Evolutionary conservation across 495 filamentous ascomycete species (phyloP), one percentile per base, ranked within the genome.

Genomic region (Aspergillus kassunensis): DNA sequence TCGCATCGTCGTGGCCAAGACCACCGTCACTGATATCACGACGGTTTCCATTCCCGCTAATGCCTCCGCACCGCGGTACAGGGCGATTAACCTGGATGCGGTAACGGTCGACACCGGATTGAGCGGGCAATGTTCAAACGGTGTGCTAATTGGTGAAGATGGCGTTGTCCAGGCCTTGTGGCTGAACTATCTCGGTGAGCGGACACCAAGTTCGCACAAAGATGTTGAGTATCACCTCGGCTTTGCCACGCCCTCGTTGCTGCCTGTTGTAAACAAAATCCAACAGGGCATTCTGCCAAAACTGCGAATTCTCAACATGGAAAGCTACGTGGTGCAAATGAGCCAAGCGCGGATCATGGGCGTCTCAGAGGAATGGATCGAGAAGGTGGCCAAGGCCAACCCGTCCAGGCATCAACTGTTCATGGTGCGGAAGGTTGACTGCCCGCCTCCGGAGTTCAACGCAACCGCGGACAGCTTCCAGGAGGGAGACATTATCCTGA

Each of bases 221-320:
- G 93, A 97, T 58, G 87, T 95, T 25, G 93, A 99, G 62, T 99
- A 99, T 61, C 92, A 99, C 62, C 85, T 99, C 13, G 93, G 95
- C 21, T 80, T 97, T 13, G 85, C 90, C 18, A 95, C 92, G 0
- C 91, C 91, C 0, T 89, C 88, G 2, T 67, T 99, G 10, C 78
- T 97, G 1, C 91, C 90, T 1, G 85, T 97, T 23, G 76, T 93
- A 19, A 78, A 83, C 19, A 85, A 95, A 67, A 88, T 99, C 55
- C 88, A 90, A 65, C 70, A 86, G 49, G 91, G 89, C 36, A 70
- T 81, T 43, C 80, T 78, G 31, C 95, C 93, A 0, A 86, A 86
- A 51, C 73, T 97, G 18, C 81, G 91, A 15, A 96, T 97, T 69
- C 69, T 99, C 44, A 90, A 90, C 54, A 86, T 96, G 65, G 93